Evolutionary conservation across 441 rosid genomes (phyloP), one percentile per base, ranked within the genome.

Genomic region (Aquilaria agallochum): DNA sequence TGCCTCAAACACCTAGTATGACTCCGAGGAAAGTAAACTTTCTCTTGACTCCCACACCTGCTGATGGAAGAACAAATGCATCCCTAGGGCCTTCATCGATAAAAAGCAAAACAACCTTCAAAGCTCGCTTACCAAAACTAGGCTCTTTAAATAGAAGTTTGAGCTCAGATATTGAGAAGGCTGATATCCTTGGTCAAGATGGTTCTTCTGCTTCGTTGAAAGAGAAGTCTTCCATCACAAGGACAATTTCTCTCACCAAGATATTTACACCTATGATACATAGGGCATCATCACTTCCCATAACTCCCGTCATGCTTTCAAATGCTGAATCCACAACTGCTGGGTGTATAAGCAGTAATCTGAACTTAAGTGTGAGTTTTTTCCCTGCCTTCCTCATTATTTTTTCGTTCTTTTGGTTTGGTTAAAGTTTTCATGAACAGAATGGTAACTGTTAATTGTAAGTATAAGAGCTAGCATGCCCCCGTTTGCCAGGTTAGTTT

Each of bases 11-110:
- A 12, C 91, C 94, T 47, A 86, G 86, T 80, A 83, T 80, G 63
- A 91, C 96, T 66, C 96, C 96, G 1, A 84, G 73, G 78, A 87
- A 81, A 77, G 99, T 95, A 13, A 91, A 89, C 68, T 95, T 95
- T 66, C 64, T 76, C 58, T 57, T 85, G 76, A 80, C 88, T 42
- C 82, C 90, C 5, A 76, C 36, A 55, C 77, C 91, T 42, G 69
- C 72, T 2, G 81, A 82, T 64, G 72, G 72, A 44, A 80, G 79
- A 66, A 61, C 53, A 45, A 70, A 54, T 68, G 76, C 56, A 1
- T 87, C 94, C 45, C 80, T 85, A 3, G 80, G 74, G 63, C 82
- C 82, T 27, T 72, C 79, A 7, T 72, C 86, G 31, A 69, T 79
- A 1, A 75, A 66, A 64, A 79, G 80, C 64, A 95, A 76, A 64